Evolutionary conservation across 495 filamentous ascomycete species (phyloP), one percentile per base, ranked within the genome.

Genomic region (Penicillium psychrofluorescens): DNA sequence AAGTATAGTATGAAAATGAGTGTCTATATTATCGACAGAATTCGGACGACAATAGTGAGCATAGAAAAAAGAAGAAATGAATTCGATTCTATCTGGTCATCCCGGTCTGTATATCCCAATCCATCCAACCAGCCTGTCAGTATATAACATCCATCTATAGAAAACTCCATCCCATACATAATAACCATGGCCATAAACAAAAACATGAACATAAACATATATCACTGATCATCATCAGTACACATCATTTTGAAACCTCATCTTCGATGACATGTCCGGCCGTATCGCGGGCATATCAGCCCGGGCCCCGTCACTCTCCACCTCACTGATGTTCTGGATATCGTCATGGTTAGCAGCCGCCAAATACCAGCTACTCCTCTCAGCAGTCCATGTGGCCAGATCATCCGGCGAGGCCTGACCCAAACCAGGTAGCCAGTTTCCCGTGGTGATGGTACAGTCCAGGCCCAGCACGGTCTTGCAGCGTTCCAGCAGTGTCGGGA

Each of bases 401-500:
- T 53, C 42, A 34, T 48, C 46, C 6, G 45, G 43, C 12, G 34
- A 34, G 11, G 48, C 33, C 11, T 43, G 43, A 29, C 46, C 51
- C 14, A 65, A 47, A 6, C 50, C 43, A 6, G 65, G 61, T 11
- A 66, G 49, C 32, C 61, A 64, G 30, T 63, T 62, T 14, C 63
- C 51, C n/a, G 61, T 58, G 8, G 58, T 58, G 8, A 67, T 49
- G 2, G 61, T 48, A 34, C 53, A 56, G 11, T 66, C 63, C 4
- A 69, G 43, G 22, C 59, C 62, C 0, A 69, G 49, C 1, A 64
- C 56, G n/a, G 46, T 48, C 29, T 63, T 63, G 38, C 59, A 63
- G 9, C 62, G 64, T 14, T 66, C 65, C 9, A 71, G 27, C 1
- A 71, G 48, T 7, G 53, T 32, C 0, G 67, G 65, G 31, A 69